Evolutionary conservation across 2,329 filamentous ascomycete genomes (phyloP).

Genomic region (Xylariales sp.): DNA sequence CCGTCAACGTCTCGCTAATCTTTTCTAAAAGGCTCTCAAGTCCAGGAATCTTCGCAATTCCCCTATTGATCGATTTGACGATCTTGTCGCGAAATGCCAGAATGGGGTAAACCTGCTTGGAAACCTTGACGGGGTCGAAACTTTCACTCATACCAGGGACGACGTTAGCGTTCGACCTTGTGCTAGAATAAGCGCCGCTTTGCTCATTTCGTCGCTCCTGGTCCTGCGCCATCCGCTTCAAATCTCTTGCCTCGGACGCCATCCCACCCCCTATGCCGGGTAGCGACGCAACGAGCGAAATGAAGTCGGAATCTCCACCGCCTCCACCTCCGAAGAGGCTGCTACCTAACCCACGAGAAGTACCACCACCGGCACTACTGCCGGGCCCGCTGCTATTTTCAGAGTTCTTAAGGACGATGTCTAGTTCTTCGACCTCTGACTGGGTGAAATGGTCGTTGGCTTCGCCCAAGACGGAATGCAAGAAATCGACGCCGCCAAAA

Average conservation of each 20-base stretch:
- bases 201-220: slow-evolving; percentile 58
- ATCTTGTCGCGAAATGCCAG: slow-evolving; percentile 94
- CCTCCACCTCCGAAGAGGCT: slow-evolving; percentile 46
- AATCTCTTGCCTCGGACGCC: slow-evolving; percentile 71
- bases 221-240: slow-evolving; percentile 74
- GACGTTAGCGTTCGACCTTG: slow-evolving; percentile 63
- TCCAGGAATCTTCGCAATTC: slow-evolving; percentile 92
- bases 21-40: slow-evolving; percentile 91
- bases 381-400: slow-evolving; percentile 59
- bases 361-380: slow-evolving; percentile 52
- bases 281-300: slow-evolving; percentile 78
- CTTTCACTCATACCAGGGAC: slow-evolving; percentile 79
- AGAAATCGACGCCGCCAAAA: slow-evolving; percentile 85
- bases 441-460: slow-evolving; percentile 87
- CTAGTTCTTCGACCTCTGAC: slow-evolving; percentile 84
- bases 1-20: slow-evolving; percentile 90
- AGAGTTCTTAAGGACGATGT: slow-evolving; percentile 78
- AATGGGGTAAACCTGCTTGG: slow-evolving; percentile 91
- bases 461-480: slow-evolving; percentile 82
- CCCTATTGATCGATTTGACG: slow-evolving; percentile 84
- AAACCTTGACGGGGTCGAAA: slow-evolving; percentile 82
- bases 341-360: slow-evolving; percentile 56
- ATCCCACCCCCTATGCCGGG: slow-evolving; percentile 76
- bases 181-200: slow-evolving; percentile 46
- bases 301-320: slow-evolving; percentile 66